Evolutionary conservation across 2,329 filamentous ascomycete species (phyloP).

Genomic region (Colletotrichum coccodes): DNA sequence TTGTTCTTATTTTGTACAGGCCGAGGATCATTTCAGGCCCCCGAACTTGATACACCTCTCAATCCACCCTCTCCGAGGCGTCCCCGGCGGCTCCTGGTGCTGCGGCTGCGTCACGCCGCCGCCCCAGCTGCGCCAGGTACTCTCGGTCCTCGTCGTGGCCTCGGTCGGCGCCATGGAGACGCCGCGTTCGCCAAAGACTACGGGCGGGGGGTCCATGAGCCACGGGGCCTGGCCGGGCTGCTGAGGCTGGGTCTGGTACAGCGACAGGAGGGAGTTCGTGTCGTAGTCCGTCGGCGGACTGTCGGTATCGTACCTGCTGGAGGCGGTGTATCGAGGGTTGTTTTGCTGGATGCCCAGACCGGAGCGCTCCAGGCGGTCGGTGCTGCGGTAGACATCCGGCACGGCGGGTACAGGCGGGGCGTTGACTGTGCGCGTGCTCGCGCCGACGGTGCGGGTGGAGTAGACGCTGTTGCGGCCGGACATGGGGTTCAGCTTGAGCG

Average conservation of each 20-base stretch:
- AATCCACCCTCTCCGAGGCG: constrained; percentile 26
- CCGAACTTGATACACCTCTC: constrained; percentile 33
- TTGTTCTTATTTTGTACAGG: neutral
- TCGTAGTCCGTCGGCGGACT: neutral
- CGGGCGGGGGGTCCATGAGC: constrained; percentile 1
- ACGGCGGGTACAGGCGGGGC: constrained; percentile 22
- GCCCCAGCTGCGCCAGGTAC: constrained; percentile 34
- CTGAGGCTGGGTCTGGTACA: constrained; percentile 9
- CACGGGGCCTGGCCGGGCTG: constrained; percentile 6
- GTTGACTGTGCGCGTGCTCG: neutral
- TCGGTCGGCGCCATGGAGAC: constrained; percentile 32
- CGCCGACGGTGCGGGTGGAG: constrained; percentile 10
- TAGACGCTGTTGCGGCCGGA: constrained; percentile 27
- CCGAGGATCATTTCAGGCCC: constrained; percentile 17
- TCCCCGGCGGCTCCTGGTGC: neutral
- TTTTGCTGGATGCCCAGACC: neutral
- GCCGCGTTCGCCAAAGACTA: constrained; percentile 19
- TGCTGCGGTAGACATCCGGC: constrained; percentile 13
- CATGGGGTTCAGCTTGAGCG: constrained; percentile 37
- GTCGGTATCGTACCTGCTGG: constrained; percentile 17
- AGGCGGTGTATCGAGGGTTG: neutral
- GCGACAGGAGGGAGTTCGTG: constrained; percentile 22
- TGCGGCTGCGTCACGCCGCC: constrained; percentile 18
- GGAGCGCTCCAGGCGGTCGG: constrained; percentile 5
- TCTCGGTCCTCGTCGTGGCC: constrained; percentile 21